Conservation (phyloP, 2,329 filamentous ascomycete genomes). For the Triangularia verruculosa region DNA sequence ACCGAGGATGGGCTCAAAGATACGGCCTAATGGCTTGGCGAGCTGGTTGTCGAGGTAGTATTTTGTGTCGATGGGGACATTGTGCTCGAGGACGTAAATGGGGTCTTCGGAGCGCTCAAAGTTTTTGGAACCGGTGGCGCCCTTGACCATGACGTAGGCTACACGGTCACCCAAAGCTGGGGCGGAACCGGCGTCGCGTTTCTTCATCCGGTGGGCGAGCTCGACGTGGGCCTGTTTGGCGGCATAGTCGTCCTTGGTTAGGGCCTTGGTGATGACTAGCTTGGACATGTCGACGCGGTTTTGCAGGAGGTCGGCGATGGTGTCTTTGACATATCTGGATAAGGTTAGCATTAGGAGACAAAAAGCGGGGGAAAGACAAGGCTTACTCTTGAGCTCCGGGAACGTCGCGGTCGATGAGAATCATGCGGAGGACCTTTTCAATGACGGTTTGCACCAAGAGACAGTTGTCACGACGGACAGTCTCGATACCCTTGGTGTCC, state of each 20-base stretch:
- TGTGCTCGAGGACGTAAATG: constrained; percentile 95
- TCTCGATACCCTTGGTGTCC: constrained; percentile 99
- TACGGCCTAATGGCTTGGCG: constrained; percentile 87
- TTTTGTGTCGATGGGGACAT: constrained; percentile 94
- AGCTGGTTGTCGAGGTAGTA: constrained; percentile 99
- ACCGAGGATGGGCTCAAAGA: constrained; percentile 96
- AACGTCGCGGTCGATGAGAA: constrained; percentile 89
- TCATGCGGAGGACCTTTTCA: constrained; percentile 92
- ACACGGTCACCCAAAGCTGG: constrained; percentile 92
- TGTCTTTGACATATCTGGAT: constrained; percentile 86
- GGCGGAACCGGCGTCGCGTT: constrained; percentile 91
- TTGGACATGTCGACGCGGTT: constrained; percentile 99
- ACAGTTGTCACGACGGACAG: constrained; percentile 94
- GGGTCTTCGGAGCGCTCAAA: constrained; percentile 98
- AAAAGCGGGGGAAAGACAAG: not conserved
- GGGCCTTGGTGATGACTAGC: constrained; percentile 95
- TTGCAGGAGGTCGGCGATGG: constrained; percentile 89
- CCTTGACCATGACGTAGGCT: constrained; percentile 96
- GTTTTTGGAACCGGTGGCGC: constrained; percentile 83
- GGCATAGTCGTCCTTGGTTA: constrained; percentile 85
- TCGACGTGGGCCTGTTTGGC: constrained; percentile 95
- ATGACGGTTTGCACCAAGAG: constrained; percentile 94
- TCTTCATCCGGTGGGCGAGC: constrained; percentile 92
- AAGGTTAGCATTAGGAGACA: not conserved
- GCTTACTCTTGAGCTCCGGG: constrained; percentile 89